These are phyloP conservation scores for Blumeria hordei DNA, from an alignment of 2,329 filamentous ascomycete species.

Conservation along the genomic window DNA sequence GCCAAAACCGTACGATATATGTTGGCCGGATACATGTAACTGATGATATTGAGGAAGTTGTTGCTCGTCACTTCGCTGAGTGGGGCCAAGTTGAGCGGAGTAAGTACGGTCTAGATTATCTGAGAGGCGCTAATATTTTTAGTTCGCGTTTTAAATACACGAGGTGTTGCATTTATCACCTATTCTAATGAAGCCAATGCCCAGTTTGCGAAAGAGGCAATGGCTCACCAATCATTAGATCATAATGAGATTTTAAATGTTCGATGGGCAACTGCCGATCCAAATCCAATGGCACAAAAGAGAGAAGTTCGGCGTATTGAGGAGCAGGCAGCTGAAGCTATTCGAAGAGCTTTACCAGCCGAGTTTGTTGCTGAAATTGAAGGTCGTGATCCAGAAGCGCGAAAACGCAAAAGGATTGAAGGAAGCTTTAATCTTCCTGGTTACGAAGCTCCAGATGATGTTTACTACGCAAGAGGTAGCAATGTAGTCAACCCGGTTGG, in stretches of 20 bases:
- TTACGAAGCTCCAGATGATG: conserved; percentile 81
- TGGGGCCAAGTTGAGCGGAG: conserved; percentile 80
- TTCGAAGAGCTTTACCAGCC: conserved; percentile 64
- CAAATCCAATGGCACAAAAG: conserved; percentile 85
- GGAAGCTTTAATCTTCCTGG: conserved; percentile 51
- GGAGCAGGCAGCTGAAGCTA: conserved; percentile 88
- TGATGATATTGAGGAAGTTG: conserved; percentile 91
- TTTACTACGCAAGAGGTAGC: conserved; percentile 69
- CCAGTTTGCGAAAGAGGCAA: conserved; percentile 81
- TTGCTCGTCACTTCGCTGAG: conserved; percentile 84
- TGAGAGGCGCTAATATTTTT: conserved; percentile 7
- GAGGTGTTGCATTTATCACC: conserved; percentile 87
- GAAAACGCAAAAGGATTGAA: conserved; percentile 74
- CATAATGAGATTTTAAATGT: conserved; percentile 87
- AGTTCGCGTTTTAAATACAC: conserved; percentile 60
- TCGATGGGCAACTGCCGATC: conserved; percentile 88
- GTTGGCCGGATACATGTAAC: conserved; percentile 84
- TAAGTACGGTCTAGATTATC: conserved; percentile 12
- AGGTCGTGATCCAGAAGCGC: conserved; percentile 64
- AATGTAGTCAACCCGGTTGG: conserved; percentile 37
- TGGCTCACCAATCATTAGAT: conserved; percentile 84
- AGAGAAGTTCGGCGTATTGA: conserved; percentile 73
- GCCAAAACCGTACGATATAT: conserved; percentile 85
- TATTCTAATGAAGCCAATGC: conserved; percentile 78
- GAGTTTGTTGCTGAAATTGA: conserved; percentile 89